A percentile compares a stretch with the other conserved stretches of the same genome.
Conservation (phyloP, 2,329 filamentous ascomycete genomes). For the Xylaria sp. region DNA sequence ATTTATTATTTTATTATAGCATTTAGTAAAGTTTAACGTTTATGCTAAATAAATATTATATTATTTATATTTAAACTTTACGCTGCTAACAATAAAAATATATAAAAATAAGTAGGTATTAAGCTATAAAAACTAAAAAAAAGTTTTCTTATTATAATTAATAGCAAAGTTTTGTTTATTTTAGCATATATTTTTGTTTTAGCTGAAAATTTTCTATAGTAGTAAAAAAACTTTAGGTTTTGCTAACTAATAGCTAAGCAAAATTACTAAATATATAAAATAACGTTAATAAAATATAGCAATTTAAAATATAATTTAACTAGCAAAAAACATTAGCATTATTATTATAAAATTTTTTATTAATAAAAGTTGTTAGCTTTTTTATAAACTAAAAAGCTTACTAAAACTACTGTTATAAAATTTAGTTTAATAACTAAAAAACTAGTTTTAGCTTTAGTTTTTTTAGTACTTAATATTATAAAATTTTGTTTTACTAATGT, state of each 20-base stretch:
- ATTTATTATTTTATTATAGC: conserved; percentile 3
- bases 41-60: conserved; percentile 18
- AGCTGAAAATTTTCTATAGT: conserved; percentile 10
- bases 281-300: conserved; percentile 8
- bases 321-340: conserved; percentile 6
- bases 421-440: conserved; percentile 2
- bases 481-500: neutral
- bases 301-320: conserved; percentile 17
- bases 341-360: conserved; percentile 19
- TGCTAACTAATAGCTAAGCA: neutral
- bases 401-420: neutral
- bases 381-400: conserved; percentile 7
- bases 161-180: neutral
- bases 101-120: conserved; percentile 12
- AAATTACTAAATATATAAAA: conserved; percentile 15
- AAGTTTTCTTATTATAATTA: conserved; percentile 6
- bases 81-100: conserved; percentile 14
- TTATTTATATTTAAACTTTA: conserved; percentile 13
- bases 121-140: conserved; percentile 13
- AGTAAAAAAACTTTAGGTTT: conserved; percentile 17
- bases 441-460: neutral
- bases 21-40: conserved; percentile 3
- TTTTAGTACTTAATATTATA: conserved; percentile 20
- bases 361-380: neutral
- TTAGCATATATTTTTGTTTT: conserved; percentile 15